Conservation (phyloP, 805 yeast species). For the Candida sithepensis region DNA sequence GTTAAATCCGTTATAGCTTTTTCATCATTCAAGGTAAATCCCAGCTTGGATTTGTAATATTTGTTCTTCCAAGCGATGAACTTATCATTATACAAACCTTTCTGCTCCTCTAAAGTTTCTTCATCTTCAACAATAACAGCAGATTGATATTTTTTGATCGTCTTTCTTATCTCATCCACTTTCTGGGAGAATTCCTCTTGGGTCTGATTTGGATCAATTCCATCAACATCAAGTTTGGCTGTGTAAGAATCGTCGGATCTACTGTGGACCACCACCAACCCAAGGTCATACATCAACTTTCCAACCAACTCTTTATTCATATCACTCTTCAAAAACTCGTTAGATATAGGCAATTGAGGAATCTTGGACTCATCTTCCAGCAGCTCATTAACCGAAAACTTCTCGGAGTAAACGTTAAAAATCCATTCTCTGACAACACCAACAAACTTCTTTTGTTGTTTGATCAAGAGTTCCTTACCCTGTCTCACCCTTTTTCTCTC, state of each 20-base stretch:
- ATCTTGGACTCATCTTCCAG: conserved; percentile 36
- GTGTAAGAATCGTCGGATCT: conserved; percentile 51
- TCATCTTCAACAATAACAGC: conserved; percentile 63
- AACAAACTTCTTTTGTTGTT: conserved; percentile 73
- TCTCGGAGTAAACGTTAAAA: conserved; percentile 26
- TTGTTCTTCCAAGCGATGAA: conserved; percentile 78
- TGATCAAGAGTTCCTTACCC: conserved; percentile 62
- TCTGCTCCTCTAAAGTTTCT: conserved; percentile 46
- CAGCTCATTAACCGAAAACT: conserved; percentile 31
- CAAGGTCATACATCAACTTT: conserved; percentile 61
- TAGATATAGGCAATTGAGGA: conserved; percentile 45
- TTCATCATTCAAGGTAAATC: conserved; percentile 59
- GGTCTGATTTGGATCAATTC: conserved; percentile 63
- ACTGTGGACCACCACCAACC: conserved; percentile 64
- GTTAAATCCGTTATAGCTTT: conserved; percentile 61
- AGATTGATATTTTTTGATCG: conserved; percentile 61
- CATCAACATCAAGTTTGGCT: conserved; percentile 67
- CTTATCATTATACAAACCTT: conserved; percentile 66
- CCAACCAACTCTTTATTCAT: conserved; percentile 58
- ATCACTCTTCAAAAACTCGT: conserved; percentile 40
- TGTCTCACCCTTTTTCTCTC: conserved; percentile 61
- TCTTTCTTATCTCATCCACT: conserved; percentile 45
- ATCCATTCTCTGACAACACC: conserved; percentile 53
- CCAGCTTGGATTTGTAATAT: conserved; percentile 82
- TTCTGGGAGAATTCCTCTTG: conserved; percentile 61